Evolutionary conservation across 2,329 filamentous ascomycete species (phyloP), one percentile per base, ranked within the genome.

Genomic region (Biscogniauxia sp.): DNA sequence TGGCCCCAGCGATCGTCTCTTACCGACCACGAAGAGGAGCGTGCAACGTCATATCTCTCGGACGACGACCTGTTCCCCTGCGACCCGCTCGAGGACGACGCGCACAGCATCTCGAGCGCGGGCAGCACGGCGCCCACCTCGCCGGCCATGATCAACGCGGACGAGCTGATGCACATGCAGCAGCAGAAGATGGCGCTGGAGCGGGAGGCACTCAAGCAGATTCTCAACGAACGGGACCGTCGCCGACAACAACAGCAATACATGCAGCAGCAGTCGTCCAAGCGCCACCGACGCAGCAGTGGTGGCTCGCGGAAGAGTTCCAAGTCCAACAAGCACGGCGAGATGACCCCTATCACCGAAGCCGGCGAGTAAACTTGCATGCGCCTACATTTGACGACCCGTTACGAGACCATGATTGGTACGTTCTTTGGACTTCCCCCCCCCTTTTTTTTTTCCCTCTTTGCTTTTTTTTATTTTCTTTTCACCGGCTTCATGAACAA

Each of bases 41-140:
- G 80, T 61, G 80, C 83, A 19, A 81, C 82, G 2, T 84, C 83
- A 0, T 86, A 81, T 73, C 78, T 88, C 64, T 86, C 84, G 51
- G 86, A 88, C 76, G 86, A 88, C 74, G 86, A 88, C 68, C 81
- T 88, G 58, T 82, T 85, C 73, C 78, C 82, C 60, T 75, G 78
- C 71, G 78, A 81, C 66, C 64, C 78, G 65, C 79, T 80, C 59
- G 80, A 84, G 66, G 80, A 84, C 68, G 80, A 84, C 68, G 67
- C 74, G 62, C 76, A 73, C 73, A 82, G 79, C 73, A 74, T 81
- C 56, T 79, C 77, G 53, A 75, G 74, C 69, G 69, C 73, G 65
- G 74, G 73, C 64, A 79, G 77, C 75, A 74, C 76, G 68, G 71
- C 74, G 2, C 80, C 78, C 70, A 76, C 80, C 53, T 78, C 76